Evolutionary conservation across 2,329 filamentous ascomycete genomes (phyloP).

Genomic region (Furcasterigmium sp.): DNA sequence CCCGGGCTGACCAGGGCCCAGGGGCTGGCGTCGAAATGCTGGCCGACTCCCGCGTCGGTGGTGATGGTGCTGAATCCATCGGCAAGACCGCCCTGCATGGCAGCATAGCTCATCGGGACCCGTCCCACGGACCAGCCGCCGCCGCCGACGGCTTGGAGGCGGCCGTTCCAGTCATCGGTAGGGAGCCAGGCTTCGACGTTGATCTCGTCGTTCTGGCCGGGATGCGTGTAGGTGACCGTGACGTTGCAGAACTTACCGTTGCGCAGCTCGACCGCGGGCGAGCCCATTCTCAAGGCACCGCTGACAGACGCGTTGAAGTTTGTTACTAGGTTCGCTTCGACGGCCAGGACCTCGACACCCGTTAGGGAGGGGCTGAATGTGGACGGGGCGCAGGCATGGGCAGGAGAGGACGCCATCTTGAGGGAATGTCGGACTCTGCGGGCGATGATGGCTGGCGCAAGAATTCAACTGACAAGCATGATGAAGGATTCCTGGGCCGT

Average conservation of each 20-base stretch:
- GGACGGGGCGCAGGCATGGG: too few species aligned
- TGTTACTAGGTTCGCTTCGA: too few species aligned
- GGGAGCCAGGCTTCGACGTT: conserved; percentile 20
- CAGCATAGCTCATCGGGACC: background rate
- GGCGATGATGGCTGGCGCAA: too few species aligned
- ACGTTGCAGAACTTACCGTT: conserved; percentile 18
- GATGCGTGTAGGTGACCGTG: conserved; percentile 19
- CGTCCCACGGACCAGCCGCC: conserved; percentile 20
- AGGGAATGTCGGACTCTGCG: too few species aligned
- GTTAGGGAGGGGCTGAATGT: too few species aligned
- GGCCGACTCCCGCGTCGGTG: conserved; percentile 12
- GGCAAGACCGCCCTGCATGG: conserved; percentile 10
- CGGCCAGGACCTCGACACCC: too few species aligned
- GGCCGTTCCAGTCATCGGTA: conserved; percentile 18
- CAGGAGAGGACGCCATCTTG: too few species aligned
- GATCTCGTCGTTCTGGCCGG: conserved; percentile 14
- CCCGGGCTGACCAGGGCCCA: conserved; percentile 15
- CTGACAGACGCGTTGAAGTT: too few species aligned
- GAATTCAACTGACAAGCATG: too few species aligned
- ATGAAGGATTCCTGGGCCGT: too few species aligned
- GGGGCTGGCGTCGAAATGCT: background rate
- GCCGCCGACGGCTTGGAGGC: conserved; percentile 23
- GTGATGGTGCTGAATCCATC: conserved; percentile 11
- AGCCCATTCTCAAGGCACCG: too few species aligned
- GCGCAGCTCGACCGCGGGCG: too few species aligned